Conservation (phyloP, 495 filamentous ascomycete species). For the Baudoinia panamericana region DNA sequence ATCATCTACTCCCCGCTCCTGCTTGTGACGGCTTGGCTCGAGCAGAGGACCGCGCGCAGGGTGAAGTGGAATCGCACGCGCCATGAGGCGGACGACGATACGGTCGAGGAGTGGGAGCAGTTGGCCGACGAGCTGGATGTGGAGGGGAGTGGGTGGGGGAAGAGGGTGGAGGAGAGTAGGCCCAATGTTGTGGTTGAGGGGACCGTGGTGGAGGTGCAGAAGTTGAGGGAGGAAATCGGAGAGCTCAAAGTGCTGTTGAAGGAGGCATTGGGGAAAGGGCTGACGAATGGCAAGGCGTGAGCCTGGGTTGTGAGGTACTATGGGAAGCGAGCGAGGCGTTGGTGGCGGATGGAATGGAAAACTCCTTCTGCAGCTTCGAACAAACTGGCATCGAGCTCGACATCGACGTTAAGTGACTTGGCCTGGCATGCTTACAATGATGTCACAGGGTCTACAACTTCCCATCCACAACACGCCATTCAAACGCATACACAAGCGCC, state of each 20-base stretch:
- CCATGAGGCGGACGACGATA: conserved; percentile 84
- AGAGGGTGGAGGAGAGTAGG: conserved; percentile 56
- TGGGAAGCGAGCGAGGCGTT: no score
- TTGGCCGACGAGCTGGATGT: conserved; percentile 58
- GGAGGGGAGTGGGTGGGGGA: conserved; percentile 65
- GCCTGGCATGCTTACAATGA: no score
- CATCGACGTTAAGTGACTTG: no score
- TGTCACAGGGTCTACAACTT: no score
- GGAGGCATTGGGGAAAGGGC: conserved; percentile 29
- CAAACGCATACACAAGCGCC: not conserved
- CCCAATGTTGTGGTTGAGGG: conserved; percentile 65
- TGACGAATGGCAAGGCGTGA: conserved; percentile 10
- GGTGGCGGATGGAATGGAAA: no score
- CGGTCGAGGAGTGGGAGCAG: conserved; percentile 85
- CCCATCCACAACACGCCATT: no score
- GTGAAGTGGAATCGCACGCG: conserved; percentile 59
- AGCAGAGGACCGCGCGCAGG: conserved; percentile 51
- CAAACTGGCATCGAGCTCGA: no score
- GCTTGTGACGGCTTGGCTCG: conserved; percentile 61
- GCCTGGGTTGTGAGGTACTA: not conserved
- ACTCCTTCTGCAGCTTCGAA: no score
- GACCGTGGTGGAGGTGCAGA: conserved; percentile 52
- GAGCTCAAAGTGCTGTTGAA: conserved; percentile 51
- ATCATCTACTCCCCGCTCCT: conserved; percentile 76
- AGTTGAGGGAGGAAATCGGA: conserved; percentile 55